A percentile compares a stretch with the other conserved stretches of the same genome.
Evolutionary conservation across 2,329 filamentous ascomycete genomes (phyloP).

Genomic region (Neonectria punicea): DNA sequence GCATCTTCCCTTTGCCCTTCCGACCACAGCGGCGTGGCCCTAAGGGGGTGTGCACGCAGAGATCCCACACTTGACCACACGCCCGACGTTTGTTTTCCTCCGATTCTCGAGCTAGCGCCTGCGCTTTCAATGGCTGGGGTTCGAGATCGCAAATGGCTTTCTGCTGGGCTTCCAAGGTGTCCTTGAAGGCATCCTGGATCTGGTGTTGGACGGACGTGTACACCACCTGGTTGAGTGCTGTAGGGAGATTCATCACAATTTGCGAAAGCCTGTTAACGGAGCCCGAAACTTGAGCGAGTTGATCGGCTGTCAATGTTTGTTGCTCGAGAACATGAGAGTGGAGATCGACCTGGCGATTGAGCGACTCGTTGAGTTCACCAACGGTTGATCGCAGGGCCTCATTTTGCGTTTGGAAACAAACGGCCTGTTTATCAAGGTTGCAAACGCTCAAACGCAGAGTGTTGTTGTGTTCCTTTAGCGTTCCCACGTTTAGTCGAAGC

Average conservation of each 20-base stretch:
- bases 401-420: conserved; percentile 39
- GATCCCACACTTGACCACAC: neutral
- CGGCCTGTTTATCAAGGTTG: neutral
- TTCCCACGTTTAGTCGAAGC: conserved; percentile 42
- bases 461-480: conserved; percentile 24
- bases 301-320: conserved; percentile 32
- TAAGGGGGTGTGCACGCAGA: neutral
- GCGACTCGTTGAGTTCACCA: conserved; percentile 19
- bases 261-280: conserved; percentile 42
- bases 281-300: conserved; percentile 29
- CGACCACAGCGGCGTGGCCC: neutral
- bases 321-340: conserved; percentile 14
- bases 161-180: conserved; percentile 37
- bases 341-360: neutral
- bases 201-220: conserved; percentile 39
- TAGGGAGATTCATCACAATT: conserved; percentile 39
- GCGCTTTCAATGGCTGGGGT: conserved; percentile 6
- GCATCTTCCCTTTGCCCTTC: conserved; percentile 10
- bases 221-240: conserved; percentile 41
- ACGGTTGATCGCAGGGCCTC: conserved; percentile 3
- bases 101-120: conserved; percentile 8
- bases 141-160: conserved; percentile 32
- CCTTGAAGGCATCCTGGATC: conserved; percentile 30
- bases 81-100: conserved; percentile 2
- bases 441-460: neutral